Evolutionary conservation across 208 protist genomes (phyloP).

Genomic region (Crithidia brevicula): DNA sequence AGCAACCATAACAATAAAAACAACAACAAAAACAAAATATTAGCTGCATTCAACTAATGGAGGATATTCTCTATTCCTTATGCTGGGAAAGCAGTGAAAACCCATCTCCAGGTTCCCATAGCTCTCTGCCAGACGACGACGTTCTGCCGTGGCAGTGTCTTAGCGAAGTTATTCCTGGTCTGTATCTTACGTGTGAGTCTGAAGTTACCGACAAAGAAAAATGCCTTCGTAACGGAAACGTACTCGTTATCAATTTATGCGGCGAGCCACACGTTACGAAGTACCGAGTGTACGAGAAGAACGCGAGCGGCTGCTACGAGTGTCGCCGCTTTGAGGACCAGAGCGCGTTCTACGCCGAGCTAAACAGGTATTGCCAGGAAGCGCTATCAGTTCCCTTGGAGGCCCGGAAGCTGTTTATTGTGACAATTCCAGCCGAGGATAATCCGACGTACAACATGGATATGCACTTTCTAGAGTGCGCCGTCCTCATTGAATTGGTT

Average conservation of each 20-base stretch:
- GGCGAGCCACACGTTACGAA: conserved; percentile 45
- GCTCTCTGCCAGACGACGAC: conserved; percentile 28
- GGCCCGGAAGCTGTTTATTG: conserved; percentile 64
- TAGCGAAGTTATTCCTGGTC: conserved; percentile 77
- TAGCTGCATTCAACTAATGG: conserved; percentile 8
- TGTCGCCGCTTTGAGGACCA: conserved; percentile 44
- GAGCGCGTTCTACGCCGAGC: conserved; percentile 45
- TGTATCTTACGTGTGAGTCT: conserved; percentile 78
- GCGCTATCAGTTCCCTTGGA: conserved; percentile 19
- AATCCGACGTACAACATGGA: conserved; percentile 75
- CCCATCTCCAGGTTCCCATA: conserved; percentile 41
- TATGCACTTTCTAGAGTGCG: conserved; percentile 64
- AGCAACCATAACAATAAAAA: too few species aligned
- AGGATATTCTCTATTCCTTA: conserved; percentile 27
- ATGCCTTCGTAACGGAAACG: conserved; percentile 37
- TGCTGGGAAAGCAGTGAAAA: conserved; percentile 35
- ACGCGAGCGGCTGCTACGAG: conserved; percentile 1
- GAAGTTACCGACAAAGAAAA: conserved; percentile 42
- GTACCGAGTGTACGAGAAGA: conserved; percentile 61
- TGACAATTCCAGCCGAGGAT: conserved; percentile 71
- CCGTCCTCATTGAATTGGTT: conserved; percentile 70
- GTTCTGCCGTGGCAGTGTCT: conserved; percentile 61
- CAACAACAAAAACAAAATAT: not conserved
- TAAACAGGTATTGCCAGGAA: conserved; percentile 47
- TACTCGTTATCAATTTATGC: conserved; percentile 78